Percentiles rank a stretch among this genome's conserved stretches.
phyloP scores from a whole-genome alignment of 2,329 filamentous ascomycete species.

The Ophiostoma sp. region DNA sequence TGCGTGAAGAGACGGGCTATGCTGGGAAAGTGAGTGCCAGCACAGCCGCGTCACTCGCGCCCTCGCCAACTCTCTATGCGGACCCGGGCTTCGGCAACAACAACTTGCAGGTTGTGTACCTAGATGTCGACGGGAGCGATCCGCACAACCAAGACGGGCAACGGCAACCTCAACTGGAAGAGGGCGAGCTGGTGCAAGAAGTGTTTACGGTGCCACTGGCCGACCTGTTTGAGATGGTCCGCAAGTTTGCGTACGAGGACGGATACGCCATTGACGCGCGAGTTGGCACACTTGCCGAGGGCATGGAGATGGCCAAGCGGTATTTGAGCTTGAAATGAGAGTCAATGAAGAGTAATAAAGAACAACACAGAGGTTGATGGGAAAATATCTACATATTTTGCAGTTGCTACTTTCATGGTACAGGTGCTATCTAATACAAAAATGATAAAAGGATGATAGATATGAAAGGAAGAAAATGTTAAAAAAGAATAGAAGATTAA shows the following conservation, averaged over 20 bases:
- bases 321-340: slow-evolving; percentile 33
- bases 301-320: slow-evolving; percentile 69
- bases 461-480: not conserved
- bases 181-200: slow-evolving; percentile 75
- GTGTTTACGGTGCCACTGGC: slow-evolving; percentile 68
- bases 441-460: not conserved
- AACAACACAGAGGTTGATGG: not conserved
- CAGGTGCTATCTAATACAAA: slow-evolving; percentile 16
- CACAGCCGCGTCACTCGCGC: not conserved
- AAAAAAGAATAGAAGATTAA: not conserved
- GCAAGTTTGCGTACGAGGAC: slow-evolving; percentile 60
- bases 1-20: slow-evolving; percentile 68
- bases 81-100: slow-evolving; percentile 68
- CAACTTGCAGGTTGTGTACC: slow-evolving; percentile 69
- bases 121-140: slow-evolving; percentile 67
- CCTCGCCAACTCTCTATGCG: slow-evolving; percentile 30
- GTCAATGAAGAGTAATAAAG: not conserved
- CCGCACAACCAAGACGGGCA: slow-evolving; percentile 63
- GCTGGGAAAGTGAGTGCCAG: slow-evolving; percentile 44
- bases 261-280: slow-evolving; percentile 79
- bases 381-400: not conserved
- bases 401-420: slow-evolving; percentile 17
- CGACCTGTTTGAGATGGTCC: slow-evolving; percentile 65
- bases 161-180: slow-evolving; percentile 67
- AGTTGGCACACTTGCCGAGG: slow-evolving; percentile 75